These are phyloP conservation scores for Steccherinum ochraceum DNA, from an alignment of 768 basidiomycete species.

Conservation along the genomic window DNA sequence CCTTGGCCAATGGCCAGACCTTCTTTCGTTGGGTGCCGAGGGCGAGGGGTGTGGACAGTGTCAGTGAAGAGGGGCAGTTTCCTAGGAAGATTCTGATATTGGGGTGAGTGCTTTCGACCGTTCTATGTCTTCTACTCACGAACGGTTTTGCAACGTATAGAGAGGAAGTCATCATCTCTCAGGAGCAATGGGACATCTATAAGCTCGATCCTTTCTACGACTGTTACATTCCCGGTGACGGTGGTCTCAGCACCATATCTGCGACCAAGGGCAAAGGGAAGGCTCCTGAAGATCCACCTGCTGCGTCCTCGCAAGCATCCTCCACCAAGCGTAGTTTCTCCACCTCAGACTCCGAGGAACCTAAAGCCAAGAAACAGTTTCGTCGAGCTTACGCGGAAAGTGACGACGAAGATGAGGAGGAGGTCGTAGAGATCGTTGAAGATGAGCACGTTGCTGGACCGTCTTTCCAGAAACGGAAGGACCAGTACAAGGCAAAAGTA, in stretches of 20 bases:
- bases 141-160: conserved; percentile 25
- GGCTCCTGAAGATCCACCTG: background rate
- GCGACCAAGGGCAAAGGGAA: conserved; percentile 9
- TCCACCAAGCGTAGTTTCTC: background rate
- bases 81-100: conserved; percentile 61
- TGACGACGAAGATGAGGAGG: conserved; percentile 18
- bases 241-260: conserved; percentile 22
- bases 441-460: background rate
- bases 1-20: conserved; percentile 43
- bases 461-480: background rate
- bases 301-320: background rate
- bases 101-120: conserved; percentile 42
- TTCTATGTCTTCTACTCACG: background rate
- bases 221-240: conserved; percentile 42
- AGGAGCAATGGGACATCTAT: conserved; percentile 84
- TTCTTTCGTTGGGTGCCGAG: conserved; percentile 77
- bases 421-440: conserved; percentile 42
- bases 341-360: background rate
- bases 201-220: conserved; percentile 74
- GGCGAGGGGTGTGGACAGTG: conserved; percentile 51
- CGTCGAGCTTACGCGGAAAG: background rate
- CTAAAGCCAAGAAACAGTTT: background rate
- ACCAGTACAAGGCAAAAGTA: background rate
- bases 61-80: conserved; percentile 63
- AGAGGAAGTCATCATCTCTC: conserved; percentile 43